A percentile compares a stretch with the other conserved stretches of the same genome.
Conservation (phyloP, 129 eudicot species). For the Daucus carota region DNA sequence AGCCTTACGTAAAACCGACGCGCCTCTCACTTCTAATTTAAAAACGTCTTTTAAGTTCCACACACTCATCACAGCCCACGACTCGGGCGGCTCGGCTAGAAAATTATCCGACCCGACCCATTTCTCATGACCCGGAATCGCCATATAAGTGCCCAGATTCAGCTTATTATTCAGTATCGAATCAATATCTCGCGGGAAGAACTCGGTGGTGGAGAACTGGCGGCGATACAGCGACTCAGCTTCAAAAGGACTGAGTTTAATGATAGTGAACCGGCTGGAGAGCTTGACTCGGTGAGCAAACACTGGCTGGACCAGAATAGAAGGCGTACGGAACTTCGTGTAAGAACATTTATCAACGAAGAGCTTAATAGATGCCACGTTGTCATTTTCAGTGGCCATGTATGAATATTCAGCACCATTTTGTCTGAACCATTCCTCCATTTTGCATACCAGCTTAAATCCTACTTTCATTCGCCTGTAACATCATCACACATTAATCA, state of each 20-base stretch:
- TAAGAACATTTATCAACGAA: constrained; percentile 47
- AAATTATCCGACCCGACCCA: constrained; percentile 58
- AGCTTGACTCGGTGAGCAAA: constrained; percentile 23
- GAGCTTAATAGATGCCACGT: constrained; percentile 69
- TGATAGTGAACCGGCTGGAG: neutral
- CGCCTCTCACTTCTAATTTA: constrained; percentile 74
- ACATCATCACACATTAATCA: neutral
- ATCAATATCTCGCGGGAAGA: constrained; percentile 91
- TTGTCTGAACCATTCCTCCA: constrained; percentile 50
- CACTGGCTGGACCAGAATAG: constrained; percentile 30
- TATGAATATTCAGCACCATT: constrained; percentile 83
- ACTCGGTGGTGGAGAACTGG: constrained; percentile 77
- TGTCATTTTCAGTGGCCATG: constrained; percentile 62
- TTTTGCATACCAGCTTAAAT: constrained; percentile 25
- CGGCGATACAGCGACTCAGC: constrained; percentile 58
- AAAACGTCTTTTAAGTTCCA: constrained; percentile 85
- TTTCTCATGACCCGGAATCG: constrained; percentile 38
- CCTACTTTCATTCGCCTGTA: constrained; percentile 49
- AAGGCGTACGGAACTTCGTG: constrained; percentile 59
- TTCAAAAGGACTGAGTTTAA: constrained; percentile 13
- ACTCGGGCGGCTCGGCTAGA: constrained; percentile 60
- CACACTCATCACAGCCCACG: constrained; percentile 87
- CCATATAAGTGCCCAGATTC: constrained; percentile 71
- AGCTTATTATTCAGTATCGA: constrained; percentile 58
- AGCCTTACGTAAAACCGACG: constrained; percentile 48